Base-by-base conservation (phyloP, 257 asterid species). In the Jacaranda mimosifolia region DNA sequence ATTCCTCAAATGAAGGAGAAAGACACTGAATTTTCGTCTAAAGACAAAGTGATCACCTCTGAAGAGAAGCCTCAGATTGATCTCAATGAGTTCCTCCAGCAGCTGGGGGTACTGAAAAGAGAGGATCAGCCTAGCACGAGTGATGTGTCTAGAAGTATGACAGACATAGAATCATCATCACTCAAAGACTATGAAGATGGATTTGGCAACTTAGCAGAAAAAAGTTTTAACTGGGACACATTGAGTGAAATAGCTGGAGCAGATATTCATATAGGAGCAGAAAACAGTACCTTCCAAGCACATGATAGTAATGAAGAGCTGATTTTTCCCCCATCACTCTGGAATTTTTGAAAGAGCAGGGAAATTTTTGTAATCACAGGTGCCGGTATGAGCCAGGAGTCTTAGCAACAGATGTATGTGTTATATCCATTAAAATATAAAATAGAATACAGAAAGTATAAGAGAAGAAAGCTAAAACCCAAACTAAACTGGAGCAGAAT, bases 31-130 rank as follows among this genome's bases (percentile, higher is more conserved):
- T 39, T 66, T 52, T 73, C 81, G 4, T 57, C 83, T 3, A 77
- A 70, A 56, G 84, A 40, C 75, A 87, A 80, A 74, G 64, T 51
- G 76, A 21, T 26, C 1, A 62, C 83, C 75, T 82, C 72, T 9
- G 85, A 80, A 63, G 89, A 83, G 73, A 93, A 91, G 91, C 99
- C 98, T 56, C 99, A 94, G 87, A 86, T 92, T 64, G 99, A 94
- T 79, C 94, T 94, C 64, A 91, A 90, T 67, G 99, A 94, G 60
- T 94, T 94, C 65, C 94, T 94, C 45, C 95, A 92, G 87, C 98
- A 94, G 80, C 21, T 92, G 10, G 99, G 99, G 78, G 88, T 94
- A 64, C 79, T 94, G 74, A 89, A 91, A 70, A 72, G 83, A 58
- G 91, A 88, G 1, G 87, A 87, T 72, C 85, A 76, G 63, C 76